Conservation (phyloP, 169 alveolate genomes). For the Amoebophrya sp. region DNA sequence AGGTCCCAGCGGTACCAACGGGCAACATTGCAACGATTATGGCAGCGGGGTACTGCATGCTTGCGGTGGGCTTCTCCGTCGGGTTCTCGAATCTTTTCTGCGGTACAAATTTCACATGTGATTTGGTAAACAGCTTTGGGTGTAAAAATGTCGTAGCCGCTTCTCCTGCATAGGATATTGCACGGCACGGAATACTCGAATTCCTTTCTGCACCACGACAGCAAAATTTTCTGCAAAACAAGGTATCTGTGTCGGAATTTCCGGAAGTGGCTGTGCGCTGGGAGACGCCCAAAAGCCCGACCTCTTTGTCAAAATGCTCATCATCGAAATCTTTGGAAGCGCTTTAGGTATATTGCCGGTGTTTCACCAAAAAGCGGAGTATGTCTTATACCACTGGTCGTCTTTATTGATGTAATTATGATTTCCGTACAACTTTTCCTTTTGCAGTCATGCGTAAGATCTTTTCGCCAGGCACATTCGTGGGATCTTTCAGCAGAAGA, state of each 20-base stretch:
- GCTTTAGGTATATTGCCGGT: slow-evolving; percentile 80
- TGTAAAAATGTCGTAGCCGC: neutral
- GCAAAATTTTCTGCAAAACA: neutral
- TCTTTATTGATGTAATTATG: too few relatives aligned
- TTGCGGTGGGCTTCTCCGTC: slow-evolving; percentile 96
- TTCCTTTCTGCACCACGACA: neutral
- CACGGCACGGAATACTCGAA: neutral
- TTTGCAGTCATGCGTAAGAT: too few relatives aligned
- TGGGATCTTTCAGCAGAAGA: too few relatives aligned
- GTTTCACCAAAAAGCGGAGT: too few relatives aligned
- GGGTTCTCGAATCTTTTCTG: slow-evolving; percentile 97
- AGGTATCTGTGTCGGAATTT: slow-evolving; percentile 94
- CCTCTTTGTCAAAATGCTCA: slow-evolving; percentile 95
- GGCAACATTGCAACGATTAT: slow-evolving; percentile 42
- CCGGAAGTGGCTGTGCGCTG: slow-evolving; percentile 98
- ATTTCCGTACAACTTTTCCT: too few relatives aligned
- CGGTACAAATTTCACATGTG: slow-evolving; percentile 58
- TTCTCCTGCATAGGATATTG: too few relatives aligned
- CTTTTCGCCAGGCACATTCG: too few relatives aligned
- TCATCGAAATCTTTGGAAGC: slow-evolving; percentile 98
- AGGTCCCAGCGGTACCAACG: slow-evolving; percentile 51
- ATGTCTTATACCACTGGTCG: too few relatives aligned
- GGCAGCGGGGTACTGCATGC: slow-evolving; percentile 87
- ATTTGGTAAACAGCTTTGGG: slow-evolving; percentile 8
- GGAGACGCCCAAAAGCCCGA: slow-evolving; percentile 99